A percentile compares a stretch with the other conserved stretches of the same genome.
phyloP scores from a whole-genome alignment of 768 basidiomycete genomes.

The Trametes coccinea region DNA sequence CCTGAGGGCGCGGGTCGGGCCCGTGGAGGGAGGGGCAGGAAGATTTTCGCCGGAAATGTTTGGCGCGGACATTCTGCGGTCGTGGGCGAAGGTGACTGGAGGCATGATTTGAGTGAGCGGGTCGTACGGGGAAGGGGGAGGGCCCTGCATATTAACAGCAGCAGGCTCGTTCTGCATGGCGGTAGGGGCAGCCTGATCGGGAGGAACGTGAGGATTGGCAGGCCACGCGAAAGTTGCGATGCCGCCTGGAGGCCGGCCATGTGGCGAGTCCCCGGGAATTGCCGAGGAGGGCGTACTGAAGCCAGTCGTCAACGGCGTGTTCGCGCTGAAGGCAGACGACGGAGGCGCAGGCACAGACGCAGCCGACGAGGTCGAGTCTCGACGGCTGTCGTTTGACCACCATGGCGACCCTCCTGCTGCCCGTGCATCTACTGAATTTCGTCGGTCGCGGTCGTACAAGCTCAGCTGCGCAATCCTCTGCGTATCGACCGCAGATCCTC shows the following conservation, averaged over 20 bases:
- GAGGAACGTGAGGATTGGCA: constrained; percentile 36
- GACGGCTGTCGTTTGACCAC: constrained; percentile 60
- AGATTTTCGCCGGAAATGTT: constrained; percentile 44
- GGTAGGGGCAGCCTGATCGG: constrained; percentile 40
- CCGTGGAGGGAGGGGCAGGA: constrained; percentile 44
- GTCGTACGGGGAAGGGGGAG: constrained; percentile 26
- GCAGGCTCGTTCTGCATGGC: constrained; percentile 36
- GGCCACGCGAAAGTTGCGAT: constrained; percentile 78
- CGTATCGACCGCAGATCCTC: constrained; percentile 82
- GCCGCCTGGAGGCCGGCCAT: constrained; percentile 59
- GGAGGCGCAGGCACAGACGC: no score
- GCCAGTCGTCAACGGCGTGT: constrained; percentile 44
- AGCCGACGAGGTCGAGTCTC: constrained; percentile 61
- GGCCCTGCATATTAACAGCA: constrained; percentile 26
- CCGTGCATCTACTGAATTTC: constrained; percentile 74
- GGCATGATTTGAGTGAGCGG: constrained; percentile 46
- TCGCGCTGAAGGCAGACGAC: constrained; percentile 56
- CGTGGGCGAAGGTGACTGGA: constrained; percentile 56
- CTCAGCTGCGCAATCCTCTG: constrained; percentile 73
- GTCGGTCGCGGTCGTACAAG: constrained; percentile 79
- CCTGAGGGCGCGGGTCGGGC: constrained; percentile 55
- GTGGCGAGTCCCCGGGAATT: constrained; percentile 64
- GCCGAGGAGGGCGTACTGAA: constrained; percentile 42
- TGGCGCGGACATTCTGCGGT: constrained; percentile 79
- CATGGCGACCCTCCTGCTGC: constrained; percentile 49